Evolutionary conservation across 495 filamentous ascomycete species (phyloP), one percentile per base, ranked within the genome.

Genomic region (Tuber indicum): DNA sequence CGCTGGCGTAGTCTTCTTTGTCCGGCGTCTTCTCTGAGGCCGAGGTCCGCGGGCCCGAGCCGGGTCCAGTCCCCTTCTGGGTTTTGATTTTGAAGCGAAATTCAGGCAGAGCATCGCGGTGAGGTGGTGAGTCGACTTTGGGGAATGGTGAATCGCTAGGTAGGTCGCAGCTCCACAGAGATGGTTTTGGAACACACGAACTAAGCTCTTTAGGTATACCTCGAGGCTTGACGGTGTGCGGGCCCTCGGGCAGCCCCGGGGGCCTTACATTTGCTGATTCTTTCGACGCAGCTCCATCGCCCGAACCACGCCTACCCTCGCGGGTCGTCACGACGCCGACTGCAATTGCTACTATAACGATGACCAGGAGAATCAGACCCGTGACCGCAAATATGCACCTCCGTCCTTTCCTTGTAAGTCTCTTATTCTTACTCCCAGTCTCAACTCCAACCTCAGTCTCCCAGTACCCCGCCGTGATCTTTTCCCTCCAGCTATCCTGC

Each of bases 161-260:
- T 39, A 82, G 43, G 45, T 23, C 46, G 58, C 81, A 83, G 41
- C 81, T 83, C 81, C 81, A 83, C 32, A 75, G 32, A 2, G 76
- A 73, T 9, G 23, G 2, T 23, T 66, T 49, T 32, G 45, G 41
- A 41, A 81, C 78, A 23, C 81, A 83, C 32, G 77, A 39, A 5
- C 73, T 10, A 9, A 77, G 73, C 16, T 10, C 46, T 42, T 77
- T 49, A 0, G 76, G 66, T 9, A 3, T 21, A 8, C 43, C 72
- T 8, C 75, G 80, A 19, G 80, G 76, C 19, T 39, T 44, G 16
- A 82, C 47, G 17, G 72, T 47, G 3, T 62, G 52, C 5, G 43
- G n/a, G 1, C 81, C 81, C n/a, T 70, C 52, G 0, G 75, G 81
- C 58, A 82, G 71, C 21, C 17, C 16, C 32, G 81, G 81, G 36